Evolutionary conservation across 2,329 filamentous ascomycete genomes (phyloP).

Genomic region (Rugonectria rugulosa): DNA sequence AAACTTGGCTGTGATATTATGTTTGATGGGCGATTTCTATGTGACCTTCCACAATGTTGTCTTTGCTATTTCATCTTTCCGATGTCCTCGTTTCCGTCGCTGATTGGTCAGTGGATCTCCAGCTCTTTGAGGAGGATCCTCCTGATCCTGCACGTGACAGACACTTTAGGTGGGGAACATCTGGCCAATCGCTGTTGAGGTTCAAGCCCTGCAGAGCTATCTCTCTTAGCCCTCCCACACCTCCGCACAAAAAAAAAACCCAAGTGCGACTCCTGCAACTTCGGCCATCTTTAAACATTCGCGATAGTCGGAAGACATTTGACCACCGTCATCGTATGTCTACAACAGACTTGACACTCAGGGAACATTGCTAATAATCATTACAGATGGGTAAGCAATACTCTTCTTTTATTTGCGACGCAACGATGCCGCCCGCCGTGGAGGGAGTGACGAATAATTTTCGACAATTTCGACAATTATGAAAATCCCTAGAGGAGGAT

Average conservation of each 20-base stretch:
- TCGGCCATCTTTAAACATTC: constrained; percentile 50
- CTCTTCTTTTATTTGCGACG: constrained; percentile 35
- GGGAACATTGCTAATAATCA: constrained; percentile 48
- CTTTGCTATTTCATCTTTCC: constrained; percentile 11
- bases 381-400: constrained; percentile 67
- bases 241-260: constrained; percentile 53
- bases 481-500: constrained; percentile 6
- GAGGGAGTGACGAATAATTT: constrained; percentile 25
- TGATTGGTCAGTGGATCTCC: constrained; percentile 35
- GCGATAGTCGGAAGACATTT: constrained; percentile 53
- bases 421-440: constrained; percentile 36
- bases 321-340: constrained; percentile 60
- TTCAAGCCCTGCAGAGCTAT: constrained; percentile 47
- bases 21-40: not conserved
- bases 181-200: constrained; percentile 46
- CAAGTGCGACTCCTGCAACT: constrained; percentile 47
- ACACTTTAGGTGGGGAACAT: constrained; percentile 12
- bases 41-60: constrained; percentile 2
- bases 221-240: constrained; percentile 49
- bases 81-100: constrained; percentile 11
- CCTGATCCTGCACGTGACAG: constrained; percentile 36
- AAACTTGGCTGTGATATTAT: constrained; percentile 21
- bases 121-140: not conserved
- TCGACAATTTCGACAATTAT: constrained; percentile 31
- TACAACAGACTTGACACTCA: constrained; percentile 41